Evolutionary conservation across 768 basidiomycete genomes (phyloP).

Genomic region (Mycena albidolilacea): DNA sequence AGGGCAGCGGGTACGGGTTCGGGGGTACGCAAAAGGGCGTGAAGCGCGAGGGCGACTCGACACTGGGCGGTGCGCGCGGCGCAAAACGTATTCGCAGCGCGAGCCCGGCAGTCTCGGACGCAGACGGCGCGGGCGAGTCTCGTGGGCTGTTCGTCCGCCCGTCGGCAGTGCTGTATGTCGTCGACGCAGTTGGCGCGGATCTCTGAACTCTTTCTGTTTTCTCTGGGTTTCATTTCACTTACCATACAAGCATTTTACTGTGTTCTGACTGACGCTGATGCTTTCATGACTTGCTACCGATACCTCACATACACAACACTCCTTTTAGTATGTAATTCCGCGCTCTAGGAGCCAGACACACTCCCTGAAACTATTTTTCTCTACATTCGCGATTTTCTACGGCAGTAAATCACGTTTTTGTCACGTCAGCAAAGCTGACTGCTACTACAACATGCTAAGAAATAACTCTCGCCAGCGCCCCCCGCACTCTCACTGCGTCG

Average conservation of each 20-base stretch:
- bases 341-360: slow-evolving; percentile 22
- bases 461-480: background rate
- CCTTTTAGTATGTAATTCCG: slow-evolving; percentile 30
- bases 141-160: slow-evolving; percentile 88
- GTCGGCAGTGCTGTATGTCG: slow-evolving; percentile 89
- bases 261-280: slow-evolving; percentile 5
- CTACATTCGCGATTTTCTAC: no score
- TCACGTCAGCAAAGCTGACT: no score
- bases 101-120: slow-evolving; percentile 75
- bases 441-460: background rate
- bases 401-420: no score
- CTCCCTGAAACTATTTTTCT: slow-evolving; percentile 30
- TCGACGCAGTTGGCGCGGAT: slow-evolving; percentile 83
- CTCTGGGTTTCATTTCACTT: slow-evolving; percentile 6
- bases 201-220: slow-evolving; percentile 53
- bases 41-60: slow-evolving; percentile 59
- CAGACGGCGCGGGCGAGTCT: slow-evolving; percentile 67
- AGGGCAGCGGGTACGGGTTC: slow-evolving; percentile 44
- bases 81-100: slow-evolving; percentile 80
- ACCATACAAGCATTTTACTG: slow-evolving; percentile 28
- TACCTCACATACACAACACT: slow-evolving; percentile 37
- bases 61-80: slow-evolving; percentile 64
- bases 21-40: slow-evolving; percentile 43
- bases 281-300: slow-evolving; percentile 21
- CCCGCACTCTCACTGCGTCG: background rate